Conservation (phyloP, 2,329 filamentous ascomycete species). For the Botrytis paeoniae region DNA sequence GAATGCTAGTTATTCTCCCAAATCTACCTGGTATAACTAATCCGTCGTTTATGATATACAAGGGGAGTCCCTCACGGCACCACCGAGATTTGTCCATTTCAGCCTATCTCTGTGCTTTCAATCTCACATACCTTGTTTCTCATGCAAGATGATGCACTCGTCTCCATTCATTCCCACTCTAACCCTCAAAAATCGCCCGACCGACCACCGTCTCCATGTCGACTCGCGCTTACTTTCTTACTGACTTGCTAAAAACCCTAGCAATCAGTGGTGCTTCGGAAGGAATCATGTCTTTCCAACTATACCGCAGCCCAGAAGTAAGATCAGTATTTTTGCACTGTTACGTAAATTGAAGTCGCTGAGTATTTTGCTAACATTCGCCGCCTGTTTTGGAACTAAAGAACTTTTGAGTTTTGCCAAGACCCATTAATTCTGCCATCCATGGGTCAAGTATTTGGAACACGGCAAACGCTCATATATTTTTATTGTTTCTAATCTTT, state of each 20-base stretch:
- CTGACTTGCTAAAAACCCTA: not conserved
- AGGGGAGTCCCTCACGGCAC: constrained; percentile 5
- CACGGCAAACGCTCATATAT: constrained; percentile 1
- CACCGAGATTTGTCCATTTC: constrained; percentile 3
- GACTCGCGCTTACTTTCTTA: constrained; percentile 4
- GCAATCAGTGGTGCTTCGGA: not conserved
- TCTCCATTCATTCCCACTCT: constrained; percentile 11
- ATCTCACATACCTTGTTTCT: not conserved
- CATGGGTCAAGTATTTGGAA: constrained; percentile 4
- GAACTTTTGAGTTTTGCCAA: constrained; percentile 10
- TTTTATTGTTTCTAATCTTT: constrained; percentile 1
- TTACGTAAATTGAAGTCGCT: constrained; percentile 12
- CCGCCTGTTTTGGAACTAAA: constrained; percentile 9
- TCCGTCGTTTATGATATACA: constrained; percentile 9
- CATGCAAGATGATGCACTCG: constrained; percentile 9
- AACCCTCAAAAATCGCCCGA: not conserved
- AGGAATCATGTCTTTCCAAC: not conserved
- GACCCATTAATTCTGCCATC: not conserved
- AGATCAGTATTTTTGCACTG: not conserved
- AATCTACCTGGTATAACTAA: not conserved
- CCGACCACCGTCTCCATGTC: not conserved
- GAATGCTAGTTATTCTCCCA: not conserved
- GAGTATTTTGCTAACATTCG: not conserved
- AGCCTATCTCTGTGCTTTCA: not conserved
- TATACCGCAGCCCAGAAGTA: not conserved